Conservation (phyloP, 305 asterid species). For the Stenogyne calaminthoides region DNA sequence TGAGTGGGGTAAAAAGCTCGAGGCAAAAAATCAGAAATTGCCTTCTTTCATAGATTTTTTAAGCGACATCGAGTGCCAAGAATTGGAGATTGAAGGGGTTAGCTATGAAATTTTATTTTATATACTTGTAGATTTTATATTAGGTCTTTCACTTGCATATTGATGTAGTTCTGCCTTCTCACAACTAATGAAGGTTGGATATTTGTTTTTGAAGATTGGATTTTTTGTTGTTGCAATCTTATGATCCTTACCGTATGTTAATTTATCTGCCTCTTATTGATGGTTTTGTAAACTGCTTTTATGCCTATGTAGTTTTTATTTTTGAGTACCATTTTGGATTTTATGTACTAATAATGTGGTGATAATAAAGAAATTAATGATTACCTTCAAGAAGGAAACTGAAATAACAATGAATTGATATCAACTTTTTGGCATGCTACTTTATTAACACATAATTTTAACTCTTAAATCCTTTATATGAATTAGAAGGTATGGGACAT, state of each 20-base stretch:
- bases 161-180: no score
- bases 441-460: neutral
- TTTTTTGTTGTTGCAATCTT: neutral
- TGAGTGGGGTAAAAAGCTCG: slow-evolving; percentile 55
- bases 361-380: neutral
- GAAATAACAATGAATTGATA: neutral
- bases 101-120: slow-evolving; percentile 31
- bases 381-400: neutral
- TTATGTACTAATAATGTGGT: neutral
- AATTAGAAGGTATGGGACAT: neutral
- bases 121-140: neutral
- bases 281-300: neutral
- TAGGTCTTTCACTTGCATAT: neutral
- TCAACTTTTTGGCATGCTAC: neutral
- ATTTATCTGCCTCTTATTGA: neutral
- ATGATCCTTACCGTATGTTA: neutral
- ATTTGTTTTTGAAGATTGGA: neutral
- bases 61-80: slow-evolving; percentile 39
- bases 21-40: slow-evolving; percentile 37
- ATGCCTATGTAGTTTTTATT: neutral
- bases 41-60: slow-evolving; percentile 59
- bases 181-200: no score
- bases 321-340: neutral
- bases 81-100: slow-evolving; percentile 69
- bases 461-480: neutral